Evolutionary conservation across 2,329 filamentous ascomycete genomes (phyloP), one percentile per base, ranked within the genome.

Genomic region (Sclerotinia spermophila): DNA sequence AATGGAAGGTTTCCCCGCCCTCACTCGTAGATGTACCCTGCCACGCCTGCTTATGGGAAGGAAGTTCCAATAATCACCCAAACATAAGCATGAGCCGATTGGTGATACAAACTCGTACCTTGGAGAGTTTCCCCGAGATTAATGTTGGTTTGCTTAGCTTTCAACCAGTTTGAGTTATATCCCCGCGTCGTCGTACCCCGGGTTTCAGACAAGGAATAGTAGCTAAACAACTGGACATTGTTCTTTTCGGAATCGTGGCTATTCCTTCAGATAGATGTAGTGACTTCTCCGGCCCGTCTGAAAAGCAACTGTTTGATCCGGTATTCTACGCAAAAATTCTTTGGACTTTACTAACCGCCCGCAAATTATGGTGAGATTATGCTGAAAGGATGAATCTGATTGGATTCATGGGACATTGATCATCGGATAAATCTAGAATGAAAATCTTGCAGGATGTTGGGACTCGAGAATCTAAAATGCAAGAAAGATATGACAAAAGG

Each of bases 1-100:
- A 35, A 27, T 68, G 30, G 44, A 62, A 61, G 21, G 17, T n/a
- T 44, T 62, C 55, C 55, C 42, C 67, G 56, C 56, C 42, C 27
- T 61, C 35, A 40, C 42, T 62, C 61, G 67, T 35, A 69, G 67
- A 69, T 48, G 44, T 40, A 30, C 56, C 56, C 67, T 69, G n/a
- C n/a, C n/a, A n/a, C n/a, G n/a, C n/a, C n/a, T n/a, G 67, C 44
- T 42, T 33, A 60, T 40, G 35, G 44, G 56, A 51, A 40, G 44
- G 56, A 51, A 40, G 44, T 42, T 61, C 40, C 35, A 60, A 40
- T 60, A 42, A 44, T 19, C 67, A 62, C 44, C 44, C 24, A 62
- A n/a, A 42, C 44, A 6, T 24, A 35, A 40, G 24, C 27, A 51
- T 51, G 67, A 62, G 53, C 55, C 44, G 56, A 68, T 68, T 61